Evolutionary conservation across 371 early-diverging fungal species (phyloP).

Genomic region (Capniomyces stellatus): DNA sequence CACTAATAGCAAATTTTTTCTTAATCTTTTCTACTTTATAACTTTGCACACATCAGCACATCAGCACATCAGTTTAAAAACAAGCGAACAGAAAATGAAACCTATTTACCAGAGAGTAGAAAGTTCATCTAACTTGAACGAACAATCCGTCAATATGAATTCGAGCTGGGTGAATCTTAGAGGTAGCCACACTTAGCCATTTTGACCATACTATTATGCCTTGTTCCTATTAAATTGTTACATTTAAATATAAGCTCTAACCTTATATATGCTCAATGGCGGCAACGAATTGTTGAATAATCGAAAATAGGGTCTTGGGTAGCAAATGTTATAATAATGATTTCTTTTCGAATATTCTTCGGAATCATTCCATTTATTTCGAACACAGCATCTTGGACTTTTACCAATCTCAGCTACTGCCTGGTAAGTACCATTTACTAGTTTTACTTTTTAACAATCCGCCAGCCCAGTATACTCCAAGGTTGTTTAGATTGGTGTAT

Average conservation of each 20-base stretch:
- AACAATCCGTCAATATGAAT: slow-evolving; percentile 19
- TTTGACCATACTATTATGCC: not conserved
- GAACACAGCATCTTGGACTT: slow-evolving; percentile 83
- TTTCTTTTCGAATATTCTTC: slow-evolving; percentile 61
- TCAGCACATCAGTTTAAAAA: too few species aligned
- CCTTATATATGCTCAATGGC: not conserved
- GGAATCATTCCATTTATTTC: slow-evolving; percentile 77
- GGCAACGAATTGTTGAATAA: not conserved
- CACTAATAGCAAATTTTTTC: too few species aligned
- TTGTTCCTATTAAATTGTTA: not conserved
- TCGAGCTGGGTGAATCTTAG: slow-evolving; percentile 28
- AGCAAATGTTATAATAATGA: slow-evolving; percentile 59
- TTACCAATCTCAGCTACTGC: slow-evolving; percentile 82
- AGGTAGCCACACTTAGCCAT: slow-evolving; percentile 10
- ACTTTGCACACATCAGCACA: too few species aligned
- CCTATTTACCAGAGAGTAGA: not conserved
- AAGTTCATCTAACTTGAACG: not conserved
- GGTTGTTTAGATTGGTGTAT: too few species aligned
- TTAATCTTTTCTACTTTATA: too few species aligned
- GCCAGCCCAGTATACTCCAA: slow-evolving; percentile 16
- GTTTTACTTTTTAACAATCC: too few species aligned
- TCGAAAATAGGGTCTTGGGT: slow-evolving; percentile 69
- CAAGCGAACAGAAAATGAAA: too few species aligned
- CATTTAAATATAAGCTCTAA: not conserved
- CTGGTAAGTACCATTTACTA: slow-evolving; percentile 42